Evolutionary conservation across 371 early-diverging fungal species (phyloP).

Genomic region (Mucor irregularis): DNA sequence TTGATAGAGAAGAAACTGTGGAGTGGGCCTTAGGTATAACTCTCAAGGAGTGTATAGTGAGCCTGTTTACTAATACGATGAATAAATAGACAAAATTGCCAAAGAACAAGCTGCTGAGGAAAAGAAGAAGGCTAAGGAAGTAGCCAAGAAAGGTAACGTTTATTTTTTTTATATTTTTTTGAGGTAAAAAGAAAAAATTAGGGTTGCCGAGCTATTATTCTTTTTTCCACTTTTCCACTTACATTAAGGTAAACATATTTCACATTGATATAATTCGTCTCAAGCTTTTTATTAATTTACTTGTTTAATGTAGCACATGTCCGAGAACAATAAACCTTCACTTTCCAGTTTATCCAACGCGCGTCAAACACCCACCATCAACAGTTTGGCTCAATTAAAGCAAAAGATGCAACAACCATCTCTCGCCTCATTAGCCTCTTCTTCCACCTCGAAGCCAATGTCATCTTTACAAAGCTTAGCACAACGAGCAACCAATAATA

Average conservation of each 20-base stretch:
- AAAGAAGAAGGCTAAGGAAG: constrained; percentile 40
- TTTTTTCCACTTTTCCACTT: background rate
- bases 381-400: constrained; percentile 13
- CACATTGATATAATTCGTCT: too few relatives aligned
- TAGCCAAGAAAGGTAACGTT: constrained; percentile 28
- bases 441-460: constrained; percentile 6
- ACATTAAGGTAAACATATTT: too few relatives aligned
- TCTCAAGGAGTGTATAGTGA: background rate
- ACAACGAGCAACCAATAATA: constrained; percentile 18
- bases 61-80: background rate
- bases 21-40: constrained; percentile 60
- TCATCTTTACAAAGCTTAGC: constrained; percentile 34
- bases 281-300: background rate
- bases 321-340: constrained; percentile 12
- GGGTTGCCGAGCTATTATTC: background rate
- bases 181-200: background rate
- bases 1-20: constrained; percentile 57
- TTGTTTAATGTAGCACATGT: background rate
- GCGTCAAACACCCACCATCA: constrained; percentile 5
- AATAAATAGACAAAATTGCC: constrained; percentile 35
- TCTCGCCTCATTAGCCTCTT: constrained; percentile 3
- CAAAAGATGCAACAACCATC: constrained; percentile 23
- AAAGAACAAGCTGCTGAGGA: constrained; percentile 39
- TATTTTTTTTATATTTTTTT: background rate
- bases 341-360: constrained; percentile 13